These are phyloP conservation scores for Phaeosphaeriaceae sp. DNA, from an alignment of 2,329 filamentous ascomycete species.

Conservation along the genomic window DNA sequence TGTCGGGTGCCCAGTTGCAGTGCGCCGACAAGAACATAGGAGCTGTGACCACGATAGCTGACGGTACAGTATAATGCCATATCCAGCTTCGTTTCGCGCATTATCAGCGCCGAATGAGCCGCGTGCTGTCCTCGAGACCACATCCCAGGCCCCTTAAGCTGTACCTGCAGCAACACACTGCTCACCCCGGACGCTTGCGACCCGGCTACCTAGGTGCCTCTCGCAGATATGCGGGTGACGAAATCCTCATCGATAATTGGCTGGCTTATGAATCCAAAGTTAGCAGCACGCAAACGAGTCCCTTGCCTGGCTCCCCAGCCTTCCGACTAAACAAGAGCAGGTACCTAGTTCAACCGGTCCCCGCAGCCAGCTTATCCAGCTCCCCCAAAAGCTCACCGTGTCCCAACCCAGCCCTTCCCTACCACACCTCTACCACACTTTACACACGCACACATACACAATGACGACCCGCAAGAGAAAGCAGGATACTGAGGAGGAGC, in stretches of 20 bases:
- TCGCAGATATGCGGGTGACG: constrained; percentile 25
- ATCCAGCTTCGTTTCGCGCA: background rate
- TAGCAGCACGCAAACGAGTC: constrained; percentile 31
- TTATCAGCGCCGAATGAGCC: background rate
- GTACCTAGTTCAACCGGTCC: constrained; percentile 38
- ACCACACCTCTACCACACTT: constrained; percentile 9
- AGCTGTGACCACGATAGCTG: background rate
- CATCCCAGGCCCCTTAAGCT: constrained; percentile 2
- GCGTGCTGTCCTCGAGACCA: background rate
- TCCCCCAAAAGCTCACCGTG: constrained; percentile 26
- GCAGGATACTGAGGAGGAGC: constrained; percentile 51
- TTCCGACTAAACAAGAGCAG: constrained; percentile 26
- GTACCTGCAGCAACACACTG: constrained; percentile 35
- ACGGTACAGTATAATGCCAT: background rate
- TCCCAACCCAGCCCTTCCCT: constrained; percentile 23
- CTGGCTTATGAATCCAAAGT: constrained; percentile 24
- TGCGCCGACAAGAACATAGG: background rate
- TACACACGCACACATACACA: constrained; percentile 10
- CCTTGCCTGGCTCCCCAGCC: constrained; percentile 40
- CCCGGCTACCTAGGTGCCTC: constrained; percentile 7
- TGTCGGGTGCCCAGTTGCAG: too few relatives aligned
- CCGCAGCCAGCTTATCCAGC: constrained; percentile 27
- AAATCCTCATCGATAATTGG: constrained; percentile 33
- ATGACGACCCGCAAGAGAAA: constrained; percentile 56
- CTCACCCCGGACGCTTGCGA: constrained; percentile 3